Base-by-base conservation (phyloP, 108 stramenopile genomes). In the Fistulifera pelliculosa region DNA sequence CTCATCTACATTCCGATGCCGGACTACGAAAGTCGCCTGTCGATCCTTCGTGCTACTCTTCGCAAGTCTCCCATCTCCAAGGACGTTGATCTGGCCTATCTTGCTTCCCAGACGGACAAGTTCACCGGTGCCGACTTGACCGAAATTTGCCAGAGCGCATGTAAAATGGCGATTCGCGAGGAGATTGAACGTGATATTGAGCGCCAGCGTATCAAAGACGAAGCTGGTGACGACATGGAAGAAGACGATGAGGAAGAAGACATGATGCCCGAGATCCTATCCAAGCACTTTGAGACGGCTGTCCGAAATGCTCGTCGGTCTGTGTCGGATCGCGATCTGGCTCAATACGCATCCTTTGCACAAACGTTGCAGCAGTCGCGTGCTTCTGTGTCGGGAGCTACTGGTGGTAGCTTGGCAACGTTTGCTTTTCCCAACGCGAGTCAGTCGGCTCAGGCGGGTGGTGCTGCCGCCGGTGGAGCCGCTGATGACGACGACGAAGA, bases 1-100 rank as follows among this genome's bases (percentile, higher is more conserved):
- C 87, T 99, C 18, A 97, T 99, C 60, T 99, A 96, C 85, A 99
- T 99, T 64, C 99, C 99, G 56, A 96, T 98, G 94, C 99, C 99
- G 7, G 99, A 99, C 74, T 92, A 82, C 65, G 99, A 98, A 63
- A 80, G 81, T 61, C 90, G 99, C 45, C 70, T 97, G 52, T 84
- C 83, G 39, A 97, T 99, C 68, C 80, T 99, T 27, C 93, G 93
- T 57, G 97, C 99, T 38, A 93, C 93, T 23, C 83, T 99, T 7
- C 92, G 96, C 63, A 98, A 99, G 80, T 85, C 87, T 21, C 99
- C 99, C 28, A 77, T 99, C 25, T 84, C 93, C 48, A 94, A 94
- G 69, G 99, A 99, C 45, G 96, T 99, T 26, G 97, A 99, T 73
- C 77, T 98, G 24, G 68, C 80, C 44, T 97, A 95, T 70, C 81